Evolutionary conservation across 2,329 filamentous ascomycete species (phyloP), one percentile per base, ranked within the genome.

Genomic region (Neonectria sp.): DNA sequence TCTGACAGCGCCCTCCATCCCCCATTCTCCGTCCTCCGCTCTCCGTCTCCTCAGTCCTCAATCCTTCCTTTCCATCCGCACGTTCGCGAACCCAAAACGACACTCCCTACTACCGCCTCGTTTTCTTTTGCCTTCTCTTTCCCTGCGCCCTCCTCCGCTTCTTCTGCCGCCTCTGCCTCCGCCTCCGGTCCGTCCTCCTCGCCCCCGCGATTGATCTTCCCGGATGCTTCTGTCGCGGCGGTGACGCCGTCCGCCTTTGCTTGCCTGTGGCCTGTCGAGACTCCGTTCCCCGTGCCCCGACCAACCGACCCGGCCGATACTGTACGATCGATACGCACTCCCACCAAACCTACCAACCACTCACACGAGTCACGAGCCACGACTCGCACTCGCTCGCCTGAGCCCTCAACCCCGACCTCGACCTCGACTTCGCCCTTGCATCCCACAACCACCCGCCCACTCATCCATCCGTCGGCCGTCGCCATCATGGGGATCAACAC

Each of bases 401-500:
- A 40, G 37, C 17, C 6, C 37, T 40, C 37, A 13, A 2, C 33
- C 25, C 21, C 55, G 8, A 51, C 37, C 40, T 55, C 37, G 33
- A 45, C 58, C 55, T 45, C 45, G 35, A 37, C 37, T 17, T 40
- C 6, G 37, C 37, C 37, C 37, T 40, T 40, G 15, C 37, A 40
- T 60, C 21, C n/a, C 25, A 52, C 27, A 35, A 12, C 63, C 65
- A 37, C 57, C 27, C 33, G 5, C 6, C 33, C 43, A 25, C 56
- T 49, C 46, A 51, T 33, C 46, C 31, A 52, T 33, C 45, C 33
- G 31, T 40, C 46, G 52, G 15, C 17, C 60, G 25, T 53, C 70
- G 68, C 74, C 69, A 77, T 70, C 74, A 80, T 79, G 77, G 71
- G 74, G 67, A 55, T 75, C 60, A 61, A 68, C 33, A 73, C 78